These are phyloP conservation scores for Xylariaceae sp. DNA, from an alignment of 2,329 filamentous ascomycete species.

Conservation along the genomic window DNA sequence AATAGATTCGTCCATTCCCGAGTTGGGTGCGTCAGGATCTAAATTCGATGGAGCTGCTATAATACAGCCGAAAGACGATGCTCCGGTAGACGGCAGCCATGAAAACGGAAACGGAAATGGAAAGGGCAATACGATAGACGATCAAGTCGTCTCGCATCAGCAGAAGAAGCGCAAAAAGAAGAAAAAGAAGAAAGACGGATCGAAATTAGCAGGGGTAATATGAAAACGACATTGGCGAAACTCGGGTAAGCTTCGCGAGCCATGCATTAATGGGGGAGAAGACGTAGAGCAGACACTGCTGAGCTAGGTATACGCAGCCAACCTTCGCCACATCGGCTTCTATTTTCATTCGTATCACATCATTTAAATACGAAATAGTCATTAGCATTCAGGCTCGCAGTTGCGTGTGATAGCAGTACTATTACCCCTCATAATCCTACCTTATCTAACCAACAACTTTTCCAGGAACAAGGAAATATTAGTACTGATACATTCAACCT, in stretches of 20 bases:
- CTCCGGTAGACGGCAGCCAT: not conserved
- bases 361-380: conserved; percentile 9
- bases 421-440: not conserved
- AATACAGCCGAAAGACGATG: not conserved
- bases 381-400: not conserved
- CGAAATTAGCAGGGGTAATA: conserved; percentile 1
- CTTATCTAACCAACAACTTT: conserved; percentile 1
- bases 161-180: conserved; percentile 31
- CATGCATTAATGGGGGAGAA: not conserved
- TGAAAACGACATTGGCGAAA: not conserved
- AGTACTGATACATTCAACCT: conserved; percentile 10
- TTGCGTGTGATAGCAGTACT: not conserved
- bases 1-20: not conserved
- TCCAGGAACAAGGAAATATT: conserved; percentile 11
- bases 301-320: conserved; percentile 1
- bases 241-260: not conserved
- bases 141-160: conserved; percentile 1
- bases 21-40: not conserved
- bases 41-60: not conserved
- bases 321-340: not conserved
- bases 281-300: not conserved
- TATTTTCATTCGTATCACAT: conserved; percentile 1
- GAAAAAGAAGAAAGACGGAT: conserved; percentile 22
- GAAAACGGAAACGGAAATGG: not conserved
- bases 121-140: not conserved